These are phyloP conservation scores for Thraustochytrium aureum DNA, from an alignment of 352 stramenopile genomes.

Conservation along the genomic window DNA sequence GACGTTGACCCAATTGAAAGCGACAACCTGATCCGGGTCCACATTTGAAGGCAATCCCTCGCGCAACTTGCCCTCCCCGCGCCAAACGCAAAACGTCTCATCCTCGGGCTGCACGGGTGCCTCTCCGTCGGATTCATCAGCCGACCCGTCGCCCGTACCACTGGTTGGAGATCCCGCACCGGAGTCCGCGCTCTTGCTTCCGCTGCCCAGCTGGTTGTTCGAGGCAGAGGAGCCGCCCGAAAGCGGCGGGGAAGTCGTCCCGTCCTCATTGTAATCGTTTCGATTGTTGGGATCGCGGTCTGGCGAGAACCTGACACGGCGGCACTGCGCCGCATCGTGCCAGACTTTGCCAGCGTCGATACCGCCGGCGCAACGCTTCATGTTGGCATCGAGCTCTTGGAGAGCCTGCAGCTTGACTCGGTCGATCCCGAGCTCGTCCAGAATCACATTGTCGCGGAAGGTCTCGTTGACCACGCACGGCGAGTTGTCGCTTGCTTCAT, in stretches of 20 bases:
- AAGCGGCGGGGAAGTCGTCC: too few relatives aligned
- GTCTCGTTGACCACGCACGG: conserved; percentile 11
- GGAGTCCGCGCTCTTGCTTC: too few relatives aligned
- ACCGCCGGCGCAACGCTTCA: conserved; percentile 19
- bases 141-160: too few relatives aligned
- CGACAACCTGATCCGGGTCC: background rate
- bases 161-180: too few relatives aligned
- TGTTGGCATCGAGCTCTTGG: conserved; percentile 39
- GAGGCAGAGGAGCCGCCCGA: too few relatives aligned
- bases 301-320: background rate
- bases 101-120: too few relatives aligned
- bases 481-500: background rate
- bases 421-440: conserved; percentile 45
- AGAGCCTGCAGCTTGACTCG: conserved; percentile 8
- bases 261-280: background rate
- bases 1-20: conserved; percentile 40
- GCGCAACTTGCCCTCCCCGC: background rate
- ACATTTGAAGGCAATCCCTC: background rate
- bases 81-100: conserved; percentile 44
- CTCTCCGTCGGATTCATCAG: too few relatives aligned
- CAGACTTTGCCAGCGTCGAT: conserved; percentile 22
- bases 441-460: conserved; percentile 9
- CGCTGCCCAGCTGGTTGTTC: too few relatives aligned
- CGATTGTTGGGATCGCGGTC: background rate
- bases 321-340: background rate